Evolutionary conservation across 2,329 filamentous ascomycete genomes (phyloP), one percentile per base, ranked within the genome.

Genomic region (Alternaria sp.): DNA sequence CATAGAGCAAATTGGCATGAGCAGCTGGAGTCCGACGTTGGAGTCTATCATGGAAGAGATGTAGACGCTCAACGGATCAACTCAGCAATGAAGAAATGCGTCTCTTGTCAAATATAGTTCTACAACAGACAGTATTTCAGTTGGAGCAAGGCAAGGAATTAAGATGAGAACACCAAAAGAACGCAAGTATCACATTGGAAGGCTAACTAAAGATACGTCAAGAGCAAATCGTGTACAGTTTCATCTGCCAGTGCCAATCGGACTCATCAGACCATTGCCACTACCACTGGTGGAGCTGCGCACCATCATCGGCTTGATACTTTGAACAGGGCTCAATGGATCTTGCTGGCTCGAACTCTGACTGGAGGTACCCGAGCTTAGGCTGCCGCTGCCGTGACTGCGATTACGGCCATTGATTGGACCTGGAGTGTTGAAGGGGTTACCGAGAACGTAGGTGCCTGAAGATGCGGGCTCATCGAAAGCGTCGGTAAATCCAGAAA

Each of bases 401-500:
- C 78, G 81, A 50, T 77, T 76, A 50, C 67, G 61, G 4, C 73
- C 74, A 51, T 74, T 75, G 50, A 71, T 61, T 42, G 78, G 75
- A 39, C 76, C 80, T 50, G 77, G 72, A 17, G 72, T 74, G 56
- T 72, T 75, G 62, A 76, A 78, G 3, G 77, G 76, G 54, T 77
- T 76, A 13, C 74, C 68, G 37, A 75, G 71, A 45, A 66, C 55
- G 33, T 72, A 63, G 5, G 52, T 61, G n/a, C 68, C 63, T 8
- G 70, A 71, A 11, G 72, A 73, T 2, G 62, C 55, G 24, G 65
- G 65, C 31, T 79, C 73, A 48, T 79, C 77, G 56, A 78, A 76
- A 54, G 76, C 74, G 37, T 84, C 82, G 17, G 81, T 83, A 69
- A 83, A 83, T 56, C 80, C 81, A 42, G 80, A 82, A 63, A 81